Conservation (phyloP, 495 filamentous ascomycete species). For the Penicillium chermesinum region DNA sequence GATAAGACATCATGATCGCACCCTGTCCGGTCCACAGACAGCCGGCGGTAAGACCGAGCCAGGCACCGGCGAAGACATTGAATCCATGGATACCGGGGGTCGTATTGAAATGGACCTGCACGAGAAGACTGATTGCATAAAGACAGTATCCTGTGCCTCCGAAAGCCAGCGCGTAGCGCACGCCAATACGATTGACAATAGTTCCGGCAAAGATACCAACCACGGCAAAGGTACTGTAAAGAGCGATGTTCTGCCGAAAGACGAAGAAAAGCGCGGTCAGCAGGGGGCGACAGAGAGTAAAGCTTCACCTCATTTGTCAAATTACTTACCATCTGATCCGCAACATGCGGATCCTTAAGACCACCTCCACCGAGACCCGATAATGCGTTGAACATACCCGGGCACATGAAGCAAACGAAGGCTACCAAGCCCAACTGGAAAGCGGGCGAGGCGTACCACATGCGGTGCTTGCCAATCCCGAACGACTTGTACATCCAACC, state of each 20-base stretch:
- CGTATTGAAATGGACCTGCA: conserved; percentile 65
- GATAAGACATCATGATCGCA: conserved; percentile 52
- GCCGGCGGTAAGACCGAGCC: conserved; percentile 46
- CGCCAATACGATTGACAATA: conserved; percentile 43
- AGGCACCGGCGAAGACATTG: conserved; percentile 59
- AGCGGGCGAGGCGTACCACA: conserved; percentile 73
- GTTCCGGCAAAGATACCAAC: conserved; percentile 52
- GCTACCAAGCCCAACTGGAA: conserved; percentile 43
- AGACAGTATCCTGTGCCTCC: conserved; percentile 45
- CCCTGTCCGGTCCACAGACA: conserved; percentile 50
- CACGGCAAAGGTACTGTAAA: conserved; percentile 56
- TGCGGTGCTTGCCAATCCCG: conserved; percentile 38
- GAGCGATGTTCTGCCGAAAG: conserved; percentile 42
- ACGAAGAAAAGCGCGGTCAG: not conserved
- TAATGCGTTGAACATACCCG: conserved; percentile 73
- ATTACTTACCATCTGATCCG: conserved; percentile 36
- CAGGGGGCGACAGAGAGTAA: not conserved
- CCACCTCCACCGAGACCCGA: conserved; percentile 51
- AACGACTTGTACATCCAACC: conserved; percentile 50
- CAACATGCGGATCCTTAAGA: conserved; percentile 34
- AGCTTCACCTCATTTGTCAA: not conserved
- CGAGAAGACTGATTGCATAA: conserved; percentile 40
- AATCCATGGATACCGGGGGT: conserved; percentile 55
- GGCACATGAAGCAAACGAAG: conserved; percentile 78
- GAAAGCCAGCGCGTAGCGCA: conserved; percentile 37